These are phyloP conservation scores for Larix sibirica DNA, from an alignment of 83 land plant genomes.

Conservation along the genomic window DNA sequence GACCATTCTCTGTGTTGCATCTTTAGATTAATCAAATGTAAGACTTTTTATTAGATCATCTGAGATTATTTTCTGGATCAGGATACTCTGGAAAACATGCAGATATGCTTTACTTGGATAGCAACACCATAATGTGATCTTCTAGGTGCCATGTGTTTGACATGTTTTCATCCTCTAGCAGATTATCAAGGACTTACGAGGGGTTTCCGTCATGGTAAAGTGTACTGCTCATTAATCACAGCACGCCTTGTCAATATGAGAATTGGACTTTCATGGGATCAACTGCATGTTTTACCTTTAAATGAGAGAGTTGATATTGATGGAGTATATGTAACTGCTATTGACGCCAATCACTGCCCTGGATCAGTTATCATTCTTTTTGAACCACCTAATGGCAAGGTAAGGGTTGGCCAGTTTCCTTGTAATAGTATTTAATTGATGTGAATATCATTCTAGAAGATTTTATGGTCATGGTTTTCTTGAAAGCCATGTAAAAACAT, in stretches of 20 bases:
- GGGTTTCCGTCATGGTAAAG: conserved; percentile 82
- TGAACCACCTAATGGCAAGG: conserved; percentile 95
- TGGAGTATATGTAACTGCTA: conserved; percentile 69
- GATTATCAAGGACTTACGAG: conserved; percentile 98
- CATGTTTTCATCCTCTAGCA: conserved; percentile 28
- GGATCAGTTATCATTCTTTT: conserved; percentile 93
- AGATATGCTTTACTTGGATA: neutral
- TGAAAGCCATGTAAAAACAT: neutral
- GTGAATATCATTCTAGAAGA: neutral
- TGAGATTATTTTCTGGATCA: neutral
- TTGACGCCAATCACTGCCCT: conserved; percentile 99
- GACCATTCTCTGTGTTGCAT: neutral
- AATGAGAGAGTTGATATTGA: conserved; percentile 69
- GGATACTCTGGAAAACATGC: neutral
- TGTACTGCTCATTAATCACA: conserved; percentile 89
- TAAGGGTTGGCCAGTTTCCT: conserved; percentile 21
- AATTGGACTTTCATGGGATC: conserved; percentile 89
- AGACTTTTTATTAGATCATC: neutral
- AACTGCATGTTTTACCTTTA: conserved; percentile 63
- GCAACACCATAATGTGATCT: neutral
- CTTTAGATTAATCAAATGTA: neutral
- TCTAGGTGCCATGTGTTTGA: neutral
- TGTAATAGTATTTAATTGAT: conserved; percentile 7
- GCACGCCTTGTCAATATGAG: conserved; percentile 88
- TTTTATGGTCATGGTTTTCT: neutral